Base-by-base conservation (phyloP, 2,329 filamentous ascomycete genomes). In the Thyridium curvatum region DNA sequence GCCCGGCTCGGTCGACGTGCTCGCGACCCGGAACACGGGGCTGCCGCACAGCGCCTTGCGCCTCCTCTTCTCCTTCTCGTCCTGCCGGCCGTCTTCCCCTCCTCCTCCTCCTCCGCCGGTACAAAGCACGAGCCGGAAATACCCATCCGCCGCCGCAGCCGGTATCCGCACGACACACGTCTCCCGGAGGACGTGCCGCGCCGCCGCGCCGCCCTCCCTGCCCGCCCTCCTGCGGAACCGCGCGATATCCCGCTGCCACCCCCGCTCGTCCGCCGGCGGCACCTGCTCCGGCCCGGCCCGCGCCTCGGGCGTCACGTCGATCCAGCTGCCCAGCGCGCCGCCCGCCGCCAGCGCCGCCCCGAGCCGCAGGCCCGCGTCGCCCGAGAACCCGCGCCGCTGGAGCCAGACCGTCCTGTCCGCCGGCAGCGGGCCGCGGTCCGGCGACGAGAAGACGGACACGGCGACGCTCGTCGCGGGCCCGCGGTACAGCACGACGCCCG, bases 21-120 rank as follows among this genome's bases (percentile, higher is more conserved):
- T 85, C 3, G 82, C 72, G n/a, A 86, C 64, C 13, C 82, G 71
- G 47, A 86, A 86, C 0, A 83, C 72, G 0, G 82, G 82, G 44
- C 79, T 84, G 0, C 72, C 69, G 43, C 81, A 84, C 0, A 86
- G 66, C 0, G 74, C 65, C 48, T 75, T 80, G 46, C 72, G 74
- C 53, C 69, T 73, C 39, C 56, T 58, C 2, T 49, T 4, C 1
- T 15, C 3, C 17, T 14, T 48, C 31, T 44, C 45, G 38, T 52
- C 46, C 8, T 0, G 18, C 26, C 32, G 0, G 15, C 18, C 32
- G 16, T 33, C 17, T 16, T 38, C 47, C 3, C 52, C 48, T 3
- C 49, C 43, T 7, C 39, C 39, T 7, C 34, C 30, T 1, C 40
- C 47, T 0, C 61, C 54, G 0, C 68, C 74, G 1, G 65, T 58